Evolutionary conservation across 306 rosid genomes (phyloP), one percentile per base, ranked within the genome.

Genomic region (Pyrus betulifolia): DNA sequence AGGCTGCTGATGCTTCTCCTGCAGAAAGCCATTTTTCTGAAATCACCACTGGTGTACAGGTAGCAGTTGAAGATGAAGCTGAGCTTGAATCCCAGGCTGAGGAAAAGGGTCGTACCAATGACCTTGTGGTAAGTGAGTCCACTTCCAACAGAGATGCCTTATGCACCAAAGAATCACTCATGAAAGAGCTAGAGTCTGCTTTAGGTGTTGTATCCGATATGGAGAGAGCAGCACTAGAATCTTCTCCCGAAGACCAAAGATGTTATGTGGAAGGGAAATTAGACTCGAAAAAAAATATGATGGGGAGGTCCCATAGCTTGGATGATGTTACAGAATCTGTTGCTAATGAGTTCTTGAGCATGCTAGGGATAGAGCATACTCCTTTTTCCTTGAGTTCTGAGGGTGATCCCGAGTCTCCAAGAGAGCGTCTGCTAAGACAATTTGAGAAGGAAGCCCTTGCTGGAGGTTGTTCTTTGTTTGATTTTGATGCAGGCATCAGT

Each of bases 331-430:
- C 93, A 19, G 97, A 90, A 52, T 81, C 85, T 71, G 85, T 91
- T 55, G 93, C 90, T 38, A 79, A 67, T 72, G 98, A 92, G 44
- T 92, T 95, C 86, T 87, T 95, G 69, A 85, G 83, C 77, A 85
- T 88, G 89, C 80, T 92, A 42, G 93, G 87, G 23, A 51, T 82
- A 60, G 97, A 89, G 80, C 74, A 78, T 68, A 89, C 93, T 83
- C 91, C 92, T 71, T 70, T 67, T 69, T 74, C 77, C 23, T 76
- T 86, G 85, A 89, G 90, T 84, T 89, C 88, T 72, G 96, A 81
- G 81, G 88, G 88, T 44, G 98, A 90, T 71, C 79, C 84, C 1
- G 93, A 92, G 79, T 95, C 98, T 67, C 98, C 98, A 21, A 90
- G 99, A 87, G 99, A 87, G 86, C 88, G 81, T 63, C 89, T 95